Percentiles rank a stretch among this genome's conserved stretches.
phyloP scores from a whole-genome alignment of 1,284 basidiomycete genomes.

The Apiotrichum laibachii region DNA sequence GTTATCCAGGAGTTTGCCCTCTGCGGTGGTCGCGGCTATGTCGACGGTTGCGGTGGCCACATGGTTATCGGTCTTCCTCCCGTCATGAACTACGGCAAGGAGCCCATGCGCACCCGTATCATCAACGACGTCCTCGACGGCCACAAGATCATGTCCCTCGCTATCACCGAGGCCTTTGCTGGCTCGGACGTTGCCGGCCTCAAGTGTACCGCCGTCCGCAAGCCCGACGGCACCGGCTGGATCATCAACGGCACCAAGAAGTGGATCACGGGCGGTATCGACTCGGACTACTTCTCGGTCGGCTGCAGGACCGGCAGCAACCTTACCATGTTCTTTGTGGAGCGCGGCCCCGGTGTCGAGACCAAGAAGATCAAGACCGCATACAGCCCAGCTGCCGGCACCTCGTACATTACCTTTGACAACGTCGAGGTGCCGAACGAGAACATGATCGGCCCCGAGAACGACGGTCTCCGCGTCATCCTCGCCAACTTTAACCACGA shows the following conservation, averaged over 20 bases:
- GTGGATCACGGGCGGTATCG: conserved; percentile 87
- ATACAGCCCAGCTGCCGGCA: conserved; percentile 74
- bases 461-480: conserved; percentile 77
- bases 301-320: conserved; percentile 61
- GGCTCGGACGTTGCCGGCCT: conserved; percentile 85
- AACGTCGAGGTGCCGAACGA: conserved; percentile 79
- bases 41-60: conserved; percentile 23
- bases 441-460: conserved; percentile 80
- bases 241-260: conserved; percentile 84
- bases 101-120: conserved; percentile 57
- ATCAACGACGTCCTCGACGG: conserved; percentile 77
- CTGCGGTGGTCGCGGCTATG: conserved; percentile 75
- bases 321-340: conserved; percentile 79
- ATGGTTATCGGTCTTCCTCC: conserved; percentile 17
- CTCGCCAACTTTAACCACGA: conserved; percentile 51
- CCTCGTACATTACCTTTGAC: conserved; percentile 82
- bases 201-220: conserved; percentile 76
- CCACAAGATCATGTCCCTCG: conserved; percentile 70
- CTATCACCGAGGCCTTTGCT: conserved; percentile 86
- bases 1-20: conserved; percentile 82
- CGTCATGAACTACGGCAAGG: conserved; percentile 58
- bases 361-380: conserved; percentile 83
- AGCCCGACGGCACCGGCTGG: conserved; percentile 67
- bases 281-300: conserved; percentile 48
- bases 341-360: conserved; percentile 71